Evolutionary conservation across 169 alveolate genomes (phyloP).

Genomic region (Plasmodium blacklocki): DNA sequence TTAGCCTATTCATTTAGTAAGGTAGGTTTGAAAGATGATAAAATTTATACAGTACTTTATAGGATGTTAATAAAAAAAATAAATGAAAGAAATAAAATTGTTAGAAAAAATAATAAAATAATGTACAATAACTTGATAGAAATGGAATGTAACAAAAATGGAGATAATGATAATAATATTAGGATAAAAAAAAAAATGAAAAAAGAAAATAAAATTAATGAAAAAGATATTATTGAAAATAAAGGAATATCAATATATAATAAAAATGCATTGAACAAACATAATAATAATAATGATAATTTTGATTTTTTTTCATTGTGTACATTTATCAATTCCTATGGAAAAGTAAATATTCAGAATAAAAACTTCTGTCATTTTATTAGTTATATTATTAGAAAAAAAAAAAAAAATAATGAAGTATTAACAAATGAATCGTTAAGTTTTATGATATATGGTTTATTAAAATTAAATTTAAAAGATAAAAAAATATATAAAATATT

Average conservation of each 20-base stretch:
- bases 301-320: constrained; percentile 62
- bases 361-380: constrained; percentile 36
- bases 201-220: constrained; percentile 1
- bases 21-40: constrained; percentile 54
- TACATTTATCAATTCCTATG: constrained; percentile 48
- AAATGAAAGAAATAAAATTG: constrained; percentile 1
- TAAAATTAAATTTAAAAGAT: constrained; percentile 45
- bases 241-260: neutral
- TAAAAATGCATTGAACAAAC: neutral
- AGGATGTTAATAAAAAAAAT: constrained; percentile 23
- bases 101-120: neutral
- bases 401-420: constrained; percentile 46
- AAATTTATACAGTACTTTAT: constrained; percentile 29
- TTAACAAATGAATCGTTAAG: constrained; percentile 44
- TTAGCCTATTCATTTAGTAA: constrained; percentile 66
- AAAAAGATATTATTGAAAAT: neutral
- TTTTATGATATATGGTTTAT: constrained; percentile 44
- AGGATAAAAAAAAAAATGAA: neutral
- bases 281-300: constrained; percentile 2
- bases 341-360: constrained; percentile 13
- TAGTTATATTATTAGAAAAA: constrained; percentile 65
- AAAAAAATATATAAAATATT: constrained; percentile 37
- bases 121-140: neutral
- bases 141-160: neutral
- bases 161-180: neutral